Evolutionary conservation across 2,329 filamentous ascomycete genomes (phyloP).

Genomic region (Akanthomyces dipterigenus): DNA sequence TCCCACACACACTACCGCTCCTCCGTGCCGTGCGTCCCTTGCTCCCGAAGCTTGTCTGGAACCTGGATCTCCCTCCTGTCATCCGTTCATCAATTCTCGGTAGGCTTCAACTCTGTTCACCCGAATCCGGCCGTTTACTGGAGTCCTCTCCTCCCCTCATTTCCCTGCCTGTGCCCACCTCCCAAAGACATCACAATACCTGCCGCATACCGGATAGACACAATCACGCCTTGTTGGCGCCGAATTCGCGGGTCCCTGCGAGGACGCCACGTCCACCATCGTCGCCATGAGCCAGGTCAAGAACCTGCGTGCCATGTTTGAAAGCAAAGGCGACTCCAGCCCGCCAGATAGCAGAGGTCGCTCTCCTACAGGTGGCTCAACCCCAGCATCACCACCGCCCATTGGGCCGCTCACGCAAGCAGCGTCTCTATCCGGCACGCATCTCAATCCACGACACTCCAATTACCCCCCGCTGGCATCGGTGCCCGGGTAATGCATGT

Average conservation of each 20-base stretch:
- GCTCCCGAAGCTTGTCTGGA: constrained; percentile 7
- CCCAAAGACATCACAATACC: constrained; percentile 6
- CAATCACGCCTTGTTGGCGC: constrained; percentile 3
- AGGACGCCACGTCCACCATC: constrained; percentile 16
- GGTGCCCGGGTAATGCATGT: not conserved
- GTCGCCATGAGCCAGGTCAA: constrained; percentile 60
- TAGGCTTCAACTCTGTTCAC: constrained; percentile 11
- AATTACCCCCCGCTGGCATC: not conserved
- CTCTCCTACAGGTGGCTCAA: constrained; percentile 48
- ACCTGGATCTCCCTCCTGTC: constrained; percentile 5
- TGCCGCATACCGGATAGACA: constrained; percentile 5
- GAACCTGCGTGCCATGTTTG: constrained; percentile 75
- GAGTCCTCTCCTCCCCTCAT: not conserved
- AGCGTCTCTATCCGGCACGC: not conserved
- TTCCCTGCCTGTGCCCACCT: constrained; percentile 1
- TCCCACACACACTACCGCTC: constrained; percentile 2
- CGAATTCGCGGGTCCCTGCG: constrained; percentile 5
- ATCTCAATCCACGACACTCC: not conserved
- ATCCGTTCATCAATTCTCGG: constrained; percentile 10
- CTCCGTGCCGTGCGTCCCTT: constrained; percentile 4
- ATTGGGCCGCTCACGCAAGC: not conserved
- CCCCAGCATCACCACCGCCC: constrained; percentile 19
- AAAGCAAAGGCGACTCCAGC: constrained; percentile 60
- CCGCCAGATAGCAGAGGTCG: constrained; percentile 60
- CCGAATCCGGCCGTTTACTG: constrained; percentile 4